Base-by-base conservation (phyloP, 495 filamentous ascomycete species). In the Amniculicola lignicola region DNA sequence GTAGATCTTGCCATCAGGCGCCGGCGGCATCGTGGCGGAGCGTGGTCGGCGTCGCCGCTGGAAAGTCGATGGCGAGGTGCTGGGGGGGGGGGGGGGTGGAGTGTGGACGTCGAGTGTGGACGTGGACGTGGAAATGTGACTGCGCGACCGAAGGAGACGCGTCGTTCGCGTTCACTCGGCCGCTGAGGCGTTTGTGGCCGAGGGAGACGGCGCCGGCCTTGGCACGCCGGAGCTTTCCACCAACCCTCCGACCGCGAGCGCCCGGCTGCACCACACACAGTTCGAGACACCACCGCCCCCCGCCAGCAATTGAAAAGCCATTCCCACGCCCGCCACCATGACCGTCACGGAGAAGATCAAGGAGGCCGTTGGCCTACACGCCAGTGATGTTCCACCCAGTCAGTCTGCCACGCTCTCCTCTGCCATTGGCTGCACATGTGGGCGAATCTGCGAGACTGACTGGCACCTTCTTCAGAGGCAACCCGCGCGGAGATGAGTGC, bases 401-500 rank as follows among this genome's bases (percentile, higher is more conserved):
- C 23, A 38, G 49, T 54, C 24, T 60, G 57, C 57, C 57, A 60
- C 57, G 57, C 50, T 54, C 21, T 28, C 7, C 10, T 39, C 24
- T 46, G 9, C 50, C 55, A 64, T 64, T 64, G 61, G 55, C 55
- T 15, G 25, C 24, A 1, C 38, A 15, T 36, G 12, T 16, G 14
- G 44, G 41, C 54, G 24, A 58, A 57, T 49, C 15, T 33, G 11
- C 7, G 11, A 18, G 10, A 65, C 50, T 62, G 55, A 65, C 40
- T 29, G 21, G 25, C n/a, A 19, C n/a, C n/a, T n/a, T 9, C n/a
- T 21, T 25, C 54, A 73, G 71, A 67, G 49, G 92, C 91, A 54
- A 85, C 91, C 51, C 79, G 89, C 66, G 83, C 90, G 73, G 87
- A 89, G 68, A 98, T 98, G 93, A 83, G 87, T 55, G 89, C 86